Evolutionary conservation across 163 green algal genomes (phyloP), one percentile per base, ranked within the genome.

Genomic region (Picocystis sp.): DNA sequence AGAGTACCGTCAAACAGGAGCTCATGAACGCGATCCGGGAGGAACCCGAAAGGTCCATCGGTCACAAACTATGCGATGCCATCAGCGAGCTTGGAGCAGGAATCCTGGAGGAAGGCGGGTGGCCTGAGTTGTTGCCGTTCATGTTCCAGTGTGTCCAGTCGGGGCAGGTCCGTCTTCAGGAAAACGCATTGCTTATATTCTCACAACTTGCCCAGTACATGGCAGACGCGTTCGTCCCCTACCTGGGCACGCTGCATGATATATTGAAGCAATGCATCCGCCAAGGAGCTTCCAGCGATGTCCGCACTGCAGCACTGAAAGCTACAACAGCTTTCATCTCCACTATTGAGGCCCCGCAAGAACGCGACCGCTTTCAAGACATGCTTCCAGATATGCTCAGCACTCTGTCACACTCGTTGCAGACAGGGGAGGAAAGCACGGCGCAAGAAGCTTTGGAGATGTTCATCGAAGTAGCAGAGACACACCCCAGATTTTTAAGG

Each of bases 61-160:
- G 69, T 8, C 34, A 24, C 9, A 33, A 69, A 75, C 62, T 94
- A 17, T 90, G 80, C 57, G 81, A 93, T 53, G 80, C 77, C 2
- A 69, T 95, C n/a, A 67, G 67, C 15, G 86, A 94, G 64, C 71
- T 97, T 38, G 89, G 77, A 3, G 74, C 69, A 2, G 69, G 73
- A 3, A 60, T 84, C 9, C 59, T 82, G 22, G 63, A 72, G 22
- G 66, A 75, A 13, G 22, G 62, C 11, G 65, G 70, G 13, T 98
- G 89, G 89, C 78, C 82, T 0, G 87, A 97, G 75, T 70, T 98
- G 56, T 67, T 95, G 51, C 87, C 85, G 1, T 83, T 87, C 60
- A 73, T 96, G 43, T 87, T 93, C 52, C 59, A 82, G 55, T 82
- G 72, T 50, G 66, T 90, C 11, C 67, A 82, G 58, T 65, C 47